Evolutionary conservation across 192 early-diverging fungal genomes (phyloP).

Genomic region (Mortierella alpina): DNA sequence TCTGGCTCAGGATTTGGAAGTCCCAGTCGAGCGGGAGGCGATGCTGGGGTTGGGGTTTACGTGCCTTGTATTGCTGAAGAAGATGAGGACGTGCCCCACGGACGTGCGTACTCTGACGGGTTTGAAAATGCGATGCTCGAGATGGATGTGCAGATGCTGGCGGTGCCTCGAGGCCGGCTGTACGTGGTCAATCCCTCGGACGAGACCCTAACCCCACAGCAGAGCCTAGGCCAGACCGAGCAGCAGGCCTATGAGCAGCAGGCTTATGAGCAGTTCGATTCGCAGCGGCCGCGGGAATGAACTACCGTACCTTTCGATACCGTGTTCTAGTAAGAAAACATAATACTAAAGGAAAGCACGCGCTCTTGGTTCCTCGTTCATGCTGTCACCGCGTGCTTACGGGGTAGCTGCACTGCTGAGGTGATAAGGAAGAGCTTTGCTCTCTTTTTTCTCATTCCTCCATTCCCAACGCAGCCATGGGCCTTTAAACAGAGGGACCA

Average conservation of each 20-base stretch:
- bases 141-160: slow-evolving; percentile 53
- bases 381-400: too few relatives aligned
- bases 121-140: slow-evolving; percentile 50
- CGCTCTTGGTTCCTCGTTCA: too few relatives aligned
- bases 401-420: too few relatives aligned
- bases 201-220: slow-evolving; percentile 4
- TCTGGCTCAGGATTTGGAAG: slow-evolving; percentile 2
- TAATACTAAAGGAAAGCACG: too few relatives aligned
- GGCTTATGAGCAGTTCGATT: slow-evolving; percentile 13
- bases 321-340: too few relatives aligned
- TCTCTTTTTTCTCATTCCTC: not conserved
- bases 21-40: not conserved
- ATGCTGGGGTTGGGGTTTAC: not conserved
- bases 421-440: too few relatives aligned
- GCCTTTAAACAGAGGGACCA: not conserved
- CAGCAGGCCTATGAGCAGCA: not conserved
- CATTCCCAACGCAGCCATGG: not conserved
- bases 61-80: not conserved
- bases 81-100: slow-evolving; percentile 6
- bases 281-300: not conserved
- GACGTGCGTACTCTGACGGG: slow-evolving; percentile 44
- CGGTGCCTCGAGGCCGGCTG: slow-evolving; percentile 40
- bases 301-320: too few relatives aligned
- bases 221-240: not conserved
- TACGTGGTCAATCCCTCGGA: slow-evolving; percentile 50